phyloP scores from a whole-genome alignment of 257 asterid species.

The Cynanchum wilfordii region DNA sequence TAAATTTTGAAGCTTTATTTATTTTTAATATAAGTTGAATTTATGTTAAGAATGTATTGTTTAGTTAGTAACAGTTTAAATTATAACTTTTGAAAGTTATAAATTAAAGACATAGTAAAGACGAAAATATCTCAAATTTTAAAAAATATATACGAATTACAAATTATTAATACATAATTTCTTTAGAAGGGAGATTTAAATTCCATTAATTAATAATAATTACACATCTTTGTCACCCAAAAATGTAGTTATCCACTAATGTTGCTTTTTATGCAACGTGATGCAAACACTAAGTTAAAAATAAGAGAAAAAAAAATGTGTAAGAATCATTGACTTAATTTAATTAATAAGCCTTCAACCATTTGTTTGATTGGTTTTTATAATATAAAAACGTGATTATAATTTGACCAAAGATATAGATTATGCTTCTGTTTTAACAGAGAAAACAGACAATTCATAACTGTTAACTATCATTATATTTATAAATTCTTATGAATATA shows the following conservation, averaged over 20 bases:
- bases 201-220: background rate
- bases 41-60: no score
- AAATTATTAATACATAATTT: no score
- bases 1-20: no score
- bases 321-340: slow-evolving; percentile 1
- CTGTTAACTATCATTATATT: slow-evolving; percentile 31
- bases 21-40: no score
- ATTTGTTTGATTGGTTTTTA: background rate
- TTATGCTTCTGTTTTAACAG: slow-evolving; percentile 4
- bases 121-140: no score
- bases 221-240: background rate
- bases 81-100: no score
- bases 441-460: slow-evolving; percentile 36
- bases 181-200: no score
- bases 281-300: background rate
- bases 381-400: slow-evolving; percentile 10
- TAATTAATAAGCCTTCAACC: slow-evolving; percentile 6
- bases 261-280: background rate
- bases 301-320: background rate
- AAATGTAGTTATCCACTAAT: background rate
- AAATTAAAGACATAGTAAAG: no score
- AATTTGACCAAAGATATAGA: background rate
- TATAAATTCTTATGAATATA: background rate
- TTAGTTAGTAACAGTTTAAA: no score
- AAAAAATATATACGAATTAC: no score